A percentile compares a stretch with the other conserved stretches of the same genome.
Conservation (phyloP, 805 yeast species). For the Blastobotrys robertii region DNA sequence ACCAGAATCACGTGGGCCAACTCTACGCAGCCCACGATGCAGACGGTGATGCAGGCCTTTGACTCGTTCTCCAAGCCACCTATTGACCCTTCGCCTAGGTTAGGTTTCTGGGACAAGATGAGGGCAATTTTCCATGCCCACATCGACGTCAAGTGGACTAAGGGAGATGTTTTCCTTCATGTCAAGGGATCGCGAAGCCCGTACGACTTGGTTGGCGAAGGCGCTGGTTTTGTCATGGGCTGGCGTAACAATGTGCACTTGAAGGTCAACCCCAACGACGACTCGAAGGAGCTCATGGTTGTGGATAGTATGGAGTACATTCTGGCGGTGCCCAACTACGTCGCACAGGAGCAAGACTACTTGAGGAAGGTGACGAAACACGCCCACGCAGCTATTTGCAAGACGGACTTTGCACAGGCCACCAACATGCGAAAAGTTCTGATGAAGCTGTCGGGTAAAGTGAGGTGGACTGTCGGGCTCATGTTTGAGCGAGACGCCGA, state of each 20-base stretch:
- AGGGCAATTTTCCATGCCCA: conserved; percentile 70
- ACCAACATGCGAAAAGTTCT: conserved; percentile 34
- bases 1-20: conserved; percentile 77
- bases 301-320: conserved; percentile 52
- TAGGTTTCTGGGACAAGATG: conserved; percentile 92
- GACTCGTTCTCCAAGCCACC: conserved; percentile 88
- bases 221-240: conserved; percentile 69
- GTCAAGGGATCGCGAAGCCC: conserved; percentile 73
- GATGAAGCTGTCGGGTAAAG: conserved; percentile 56
- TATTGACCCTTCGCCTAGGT: conserved; percentile 69
- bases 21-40: conserved; percentile 74
- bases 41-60: conserved; percentile 64
- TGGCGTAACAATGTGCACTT: conserved; percentile 57
- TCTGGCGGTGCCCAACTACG: conserved; percentile 70
- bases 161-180: conserved; percentile 32
- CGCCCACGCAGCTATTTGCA: conserved; percentile 24
- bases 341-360: conserved; percentile 32
- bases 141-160: conserved; percentile 40
- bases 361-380: conserved; percentile 18
- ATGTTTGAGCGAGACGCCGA: conserved; percentile 55
- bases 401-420: conserved; percentile 18
- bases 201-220: conserved; percentile 51
- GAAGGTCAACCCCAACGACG: conserved; percentile 53
- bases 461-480: conserved; percentile 71
- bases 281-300: conserved; percentile 57